Conservation (phyloP, 2,329 filamentous ascomycete species). For the Ploettnerulaceae sp. region DNA sequence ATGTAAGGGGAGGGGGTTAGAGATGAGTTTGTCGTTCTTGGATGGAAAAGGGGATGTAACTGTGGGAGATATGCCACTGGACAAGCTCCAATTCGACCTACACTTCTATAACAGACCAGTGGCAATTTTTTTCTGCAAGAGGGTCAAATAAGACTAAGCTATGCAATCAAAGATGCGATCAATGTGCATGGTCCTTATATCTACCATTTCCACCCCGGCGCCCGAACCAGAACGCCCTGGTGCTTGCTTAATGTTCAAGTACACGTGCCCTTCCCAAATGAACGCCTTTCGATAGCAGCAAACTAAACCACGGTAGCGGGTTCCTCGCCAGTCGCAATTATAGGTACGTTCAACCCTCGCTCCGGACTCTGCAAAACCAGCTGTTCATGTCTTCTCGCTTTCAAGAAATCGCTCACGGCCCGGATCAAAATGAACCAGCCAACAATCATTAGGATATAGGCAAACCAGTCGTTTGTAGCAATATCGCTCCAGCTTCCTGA, state of each 20-base stretch:
- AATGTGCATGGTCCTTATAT: not conserved
- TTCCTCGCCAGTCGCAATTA: slow-evolving; percentile 81
- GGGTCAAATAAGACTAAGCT: not conserved
- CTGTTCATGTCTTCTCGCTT: slow-evolving; percentile 84
- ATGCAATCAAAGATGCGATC: slow-evolving; percentile 13
- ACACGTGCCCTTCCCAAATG: too few species aligned
- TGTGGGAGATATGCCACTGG: not conserved
- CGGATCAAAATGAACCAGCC: slow-evolving; percentile 98
- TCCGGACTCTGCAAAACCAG: slow-evolving; percentile 91
- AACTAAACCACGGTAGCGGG: slow-evolving; percentile 69
- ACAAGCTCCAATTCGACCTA: too few species aligned
- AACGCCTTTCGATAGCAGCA: not conserved
- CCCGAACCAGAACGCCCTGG: too few species aligned
- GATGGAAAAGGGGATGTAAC: not conserved
- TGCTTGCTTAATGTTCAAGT: too few species aligned
- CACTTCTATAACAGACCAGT: too few species aligned
- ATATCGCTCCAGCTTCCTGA: slow-evolving; percentile 51
- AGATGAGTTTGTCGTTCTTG: not conserved
- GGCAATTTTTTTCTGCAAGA: not conserved
- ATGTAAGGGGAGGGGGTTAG: not conserved
- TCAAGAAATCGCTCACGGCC: slow-evolving; percentile 85
- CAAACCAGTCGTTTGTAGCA: slow-evolving; percentile 77
- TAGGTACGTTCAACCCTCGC: slow-evolving; percentile 73
- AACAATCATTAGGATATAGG: slow-evolving; percentile 91
- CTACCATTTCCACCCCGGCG: not conserved